A percentile compares a stretch with the other conserved stretches of the same genome.
These are phyloP conservation scores for Chytriomyces confervae DNA, from an alignment of 192 early-diverging fungal genomes.

Conservation along the genomic window DNA sequence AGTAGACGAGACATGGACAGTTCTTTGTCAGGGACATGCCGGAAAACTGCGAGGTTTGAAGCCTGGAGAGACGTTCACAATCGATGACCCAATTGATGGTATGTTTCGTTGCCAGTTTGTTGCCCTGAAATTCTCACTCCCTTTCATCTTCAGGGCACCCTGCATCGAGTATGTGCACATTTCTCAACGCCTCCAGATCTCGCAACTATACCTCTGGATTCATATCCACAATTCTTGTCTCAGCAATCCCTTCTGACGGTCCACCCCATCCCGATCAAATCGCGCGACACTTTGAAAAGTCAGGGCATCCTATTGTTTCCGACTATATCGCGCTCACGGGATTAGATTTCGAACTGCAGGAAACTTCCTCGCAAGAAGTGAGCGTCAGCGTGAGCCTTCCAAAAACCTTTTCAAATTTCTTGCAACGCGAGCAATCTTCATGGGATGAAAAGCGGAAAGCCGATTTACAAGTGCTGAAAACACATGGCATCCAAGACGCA, in stretches of 20 bases:
- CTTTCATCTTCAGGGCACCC: not conserved
- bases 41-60: not conserved
- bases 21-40: conserved; percentile 24
- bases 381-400: not conserved
- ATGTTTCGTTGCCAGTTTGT: not conserved
- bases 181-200: not conserved
- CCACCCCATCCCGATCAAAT: not conserved
- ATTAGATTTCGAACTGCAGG: conserved; percentile 29
- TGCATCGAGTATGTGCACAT: not conserved
- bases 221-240: conserved; percentile 2
- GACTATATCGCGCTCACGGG: conserved; percentile 9
- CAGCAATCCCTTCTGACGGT: not conserved
- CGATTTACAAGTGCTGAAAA: not conserved
- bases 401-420: conserved; percentile 18
- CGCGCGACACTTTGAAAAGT: not conserved
- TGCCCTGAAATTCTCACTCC: not conserved
- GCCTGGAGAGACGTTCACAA: conserved; percentile 6
- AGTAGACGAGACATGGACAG: conserved; percentile 20
- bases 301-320: not conserved
- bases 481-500: not conserved
- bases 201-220: not conserved
- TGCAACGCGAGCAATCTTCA: conserved; percentile 7
- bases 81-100: conserved; percentile 27
- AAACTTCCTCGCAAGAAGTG: not conserved
- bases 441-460: conserved; percentile 22